Evolutionary conservation across 2,329 filamentous ascomycete species (phyloP), one percentile per base, ranked within the genome.

Genomic region (Ustulina deusta): DNA sequence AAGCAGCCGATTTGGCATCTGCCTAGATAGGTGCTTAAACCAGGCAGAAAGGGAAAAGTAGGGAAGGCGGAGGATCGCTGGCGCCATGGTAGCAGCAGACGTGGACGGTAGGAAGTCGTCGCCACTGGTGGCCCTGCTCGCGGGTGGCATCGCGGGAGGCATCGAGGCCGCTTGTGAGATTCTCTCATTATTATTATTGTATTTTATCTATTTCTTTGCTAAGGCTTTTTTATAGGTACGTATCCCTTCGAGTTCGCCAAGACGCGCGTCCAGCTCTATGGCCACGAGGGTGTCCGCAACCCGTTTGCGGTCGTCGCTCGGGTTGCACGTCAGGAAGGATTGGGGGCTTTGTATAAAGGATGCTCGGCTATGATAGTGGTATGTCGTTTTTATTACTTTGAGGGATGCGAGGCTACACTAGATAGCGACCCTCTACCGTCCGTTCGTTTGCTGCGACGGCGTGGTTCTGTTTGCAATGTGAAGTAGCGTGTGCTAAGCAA

Each of bases 201-300:
- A 20, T 15, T 32, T 27, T 5, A n/a, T 29, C 25, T 29, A 2
- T 7, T 10, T 29, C 6, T 52, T 20, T 34, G 3, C 49, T 52
- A 20, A 52, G 3, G 3, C 34, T n/a, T 1, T 32, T 52, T 32
- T 11, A 34, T 5, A 52, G 49, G 49, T 70, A 78, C 77, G 44
- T 89, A 90, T 76, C 88, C 88, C 3, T 85, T 90, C 75, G 88
- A 90, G 74, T 90, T 89, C 71, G 87, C 88, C 51, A 90, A 90
- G 77, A 90, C 87, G 1, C 81, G 87, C 62, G 85, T 88, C 36
- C 86, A 89, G 73, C 79, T 88, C 20, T 83, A 78, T 66, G 74
- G 79, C 46, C 79, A 75, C 68, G 74, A 68, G 73, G 82, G 74
- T 20, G 61, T 84, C 0, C 78, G 80, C 44, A 89, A 89, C 69